Evolutionary conservation across 2,329 filamentous ascomycete species (phyloP), one percentile per base, ranked within the genome.

Genomic region (Colletotrichum sp.): DNA sequence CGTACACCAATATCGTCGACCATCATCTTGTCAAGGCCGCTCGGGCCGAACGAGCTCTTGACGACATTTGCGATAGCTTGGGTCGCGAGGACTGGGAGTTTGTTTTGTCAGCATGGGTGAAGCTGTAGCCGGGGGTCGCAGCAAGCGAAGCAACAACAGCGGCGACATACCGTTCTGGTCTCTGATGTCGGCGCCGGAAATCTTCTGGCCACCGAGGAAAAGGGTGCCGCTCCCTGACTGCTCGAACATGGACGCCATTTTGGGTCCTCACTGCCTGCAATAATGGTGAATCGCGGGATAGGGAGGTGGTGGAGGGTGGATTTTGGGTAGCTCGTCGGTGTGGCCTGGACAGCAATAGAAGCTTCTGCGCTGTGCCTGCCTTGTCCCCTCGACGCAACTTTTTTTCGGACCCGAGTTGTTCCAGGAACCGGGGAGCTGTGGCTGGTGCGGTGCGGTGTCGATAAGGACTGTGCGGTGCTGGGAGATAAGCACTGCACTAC

Each of bases 11-110:
- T 98, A 84, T 99, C 97, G 88, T 99, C 97, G 81, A 99, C 97
- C 97, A 99, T 98, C 97, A 99, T 99, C 92, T 99, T 99, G 85
- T 99, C 97, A 79, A 99, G 91, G 65, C 97, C 97, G 77, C 95
- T 98, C 67, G 97, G 97, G 71, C 97, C 97, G 84, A 99, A 99
- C 18, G 97, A 99, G 86, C 95, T 98, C 90, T 98, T 98, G 85
- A 99, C 96, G 76, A 99, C 96, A 92, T 98, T 99, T 82, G 97
- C 94, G 83, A 99, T 98, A 75, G 96, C 96, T 85, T 98, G 96
- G 61, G 97, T 98, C 80, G 97, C 97, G 80, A 96, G 92, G 65
- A 98, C 97, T 96, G 82, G 32, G 64, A 43, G 43, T 52, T 69
- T 73, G 69, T 83, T 55, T 71, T 73, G 70, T 83, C 68, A 82